These are phyloP conservation scores for Alternaria angustiovoidea DNA, from an alignment of 2,329 filamentous ascomycete species.

Conservation along the genomic window DNA sequence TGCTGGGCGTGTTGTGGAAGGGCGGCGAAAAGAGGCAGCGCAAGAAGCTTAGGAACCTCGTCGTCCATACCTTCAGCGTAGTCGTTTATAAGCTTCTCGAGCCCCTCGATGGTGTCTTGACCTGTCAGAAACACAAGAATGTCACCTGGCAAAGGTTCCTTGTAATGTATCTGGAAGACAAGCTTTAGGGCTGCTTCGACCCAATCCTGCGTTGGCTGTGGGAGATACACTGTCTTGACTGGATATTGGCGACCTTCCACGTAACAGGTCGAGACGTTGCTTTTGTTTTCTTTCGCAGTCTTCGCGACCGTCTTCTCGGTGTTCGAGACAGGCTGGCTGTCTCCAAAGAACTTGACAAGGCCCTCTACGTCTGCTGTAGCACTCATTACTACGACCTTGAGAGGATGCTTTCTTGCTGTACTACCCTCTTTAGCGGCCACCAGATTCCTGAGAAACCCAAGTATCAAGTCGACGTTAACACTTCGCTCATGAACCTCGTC, in stretches of 20 bases:
- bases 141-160: conserved; percentile 91
- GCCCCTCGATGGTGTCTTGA: conserved; percentile 87
- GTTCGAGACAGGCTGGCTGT: conserved; percentile 17
- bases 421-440: conserved; percentile 71
- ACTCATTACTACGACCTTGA: conserved; percentile 97
- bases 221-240: conserved; percentile 79
- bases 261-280: conserved; percentile 61
- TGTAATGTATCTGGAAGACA: conserved; percentile 85
- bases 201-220: conserved; percentile 78
- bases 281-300: background rate
- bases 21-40: conserved; percentile 87
- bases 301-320: conserved; percentile 22
- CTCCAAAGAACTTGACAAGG: conserved; percentile 77
- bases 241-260: conserved; percentile 90
- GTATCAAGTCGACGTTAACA: conserved; percentile 88
- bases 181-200: conserved; percentile 81
- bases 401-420: conserved; percentile 64
- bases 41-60: conserved; percentile 73
- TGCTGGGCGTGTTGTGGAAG: conserved; percentile 87
- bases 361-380: conserved; percentile 89
- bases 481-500: conserved; percentile 98
- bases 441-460: conserved; percentile 87
- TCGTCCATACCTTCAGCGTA: conserved; percentile 76
- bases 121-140: conserved; percentile 92
- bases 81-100: conserved; percentile 82